Evolutionary conservation across 1,284 basidiomycete species (phyloP).

Genomic region (Tilletia caries): DNA sequence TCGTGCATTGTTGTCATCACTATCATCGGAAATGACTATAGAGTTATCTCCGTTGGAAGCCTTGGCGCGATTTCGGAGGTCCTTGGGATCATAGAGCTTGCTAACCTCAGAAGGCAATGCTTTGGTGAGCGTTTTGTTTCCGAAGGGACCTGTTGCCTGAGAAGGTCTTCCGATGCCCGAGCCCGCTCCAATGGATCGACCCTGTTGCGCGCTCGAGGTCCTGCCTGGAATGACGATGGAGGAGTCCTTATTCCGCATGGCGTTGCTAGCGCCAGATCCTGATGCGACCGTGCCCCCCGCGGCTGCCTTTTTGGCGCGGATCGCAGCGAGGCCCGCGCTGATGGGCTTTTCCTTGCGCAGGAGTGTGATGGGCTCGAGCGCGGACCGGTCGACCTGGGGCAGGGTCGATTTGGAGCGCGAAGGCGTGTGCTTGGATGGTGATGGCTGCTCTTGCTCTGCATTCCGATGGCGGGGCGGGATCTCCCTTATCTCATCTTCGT

Average conservation of each 20-base stretch:
- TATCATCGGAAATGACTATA: background rate
- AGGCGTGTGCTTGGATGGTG: background rate
- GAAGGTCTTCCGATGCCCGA: background rate
- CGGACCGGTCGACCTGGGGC: background rate
- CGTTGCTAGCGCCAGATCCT: background rate
- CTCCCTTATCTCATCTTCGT: conserved; percentile 5
- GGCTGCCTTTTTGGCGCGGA: background rate
- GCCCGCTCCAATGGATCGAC: background rate
- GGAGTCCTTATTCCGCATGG: background rate
- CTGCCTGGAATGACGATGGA: conserved; percentile 3
- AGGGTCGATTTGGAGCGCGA: background rate
- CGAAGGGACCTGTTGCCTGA: background rate
- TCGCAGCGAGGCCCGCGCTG: background rate
- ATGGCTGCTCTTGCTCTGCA: background rate
- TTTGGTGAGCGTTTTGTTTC: background rate
- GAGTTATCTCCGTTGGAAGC: background rate
- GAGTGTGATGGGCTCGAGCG: background rate
- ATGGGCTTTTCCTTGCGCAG: background rate
- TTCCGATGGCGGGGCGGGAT: background rate
- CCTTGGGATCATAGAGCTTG: conserved; percentile 7
- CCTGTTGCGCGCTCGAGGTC: background rate
- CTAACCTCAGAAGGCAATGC: background rate
- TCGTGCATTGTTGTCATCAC: background rate
- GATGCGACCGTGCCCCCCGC: background rate
- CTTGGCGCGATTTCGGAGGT: background rate